Conservation (phyloP, 352 stramenopile genomes). For the Phytopythium cucurbitacearum region DNA sequence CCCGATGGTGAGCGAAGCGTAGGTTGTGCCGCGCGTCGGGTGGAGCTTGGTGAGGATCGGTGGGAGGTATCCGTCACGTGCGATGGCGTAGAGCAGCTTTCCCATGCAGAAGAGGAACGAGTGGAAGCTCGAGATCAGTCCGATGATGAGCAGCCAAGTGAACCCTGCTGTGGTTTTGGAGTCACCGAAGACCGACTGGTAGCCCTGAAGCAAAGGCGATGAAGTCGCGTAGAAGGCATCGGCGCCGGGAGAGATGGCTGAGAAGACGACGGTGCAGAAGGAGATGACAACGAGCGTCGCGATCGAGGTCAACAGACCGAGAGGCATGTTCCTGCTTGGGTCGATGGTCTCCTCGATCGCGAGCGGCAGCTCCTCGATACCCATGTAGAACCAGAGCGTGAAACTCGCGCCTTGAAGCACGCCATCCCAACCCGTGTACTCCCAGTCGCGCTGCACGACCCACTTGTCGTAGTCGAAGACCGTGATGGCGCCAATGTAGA, state of each 20-base stretch:
- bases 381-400: conserved; percentile 69
- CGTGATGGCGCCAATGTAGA: conserved; percentile 49
- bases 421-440: conserved; percentile 39
- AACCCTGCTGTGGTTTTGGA: conserved; percentile 62
- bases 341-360: conserved; percentile 69
- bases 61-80: conserved; percentile 57
- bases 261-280: conserved; percentile 53
- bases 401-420: conserved; percentile 56
- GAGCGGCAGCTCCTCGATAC: conserved; percentile 69
- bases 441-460: conserved; percentile 44
- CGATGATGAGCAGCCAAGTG: conserved; percentile 62
- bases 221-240: conserved; percentile 31
- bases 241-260: conserved; percentile 40
- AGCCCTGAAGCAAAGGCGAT: conserved; percentile 52
- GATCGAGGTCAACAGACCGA: conserved; percentile 57
- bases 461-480: conserved; percentile 51
- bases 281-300: conserved; percentile 41
- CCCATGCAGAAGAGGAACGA: conserved; percentile 83
- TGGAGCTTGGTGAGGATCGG: conserved; percentile 42
- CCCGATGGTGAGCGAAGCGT: conserved; percentile 47
- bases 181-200: conserved; percentile 64
- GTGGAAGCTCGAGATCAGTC: conserved; percentile 63
- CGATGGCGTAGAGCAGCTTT: conserved; percentile 58
- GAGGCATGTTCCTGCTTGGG: conserved; percentile 61
- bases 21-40: conserved; percentile 39